Conservation (phyloP, 306 rosid genomes). For the Vachellia pachyceras region DNA sequence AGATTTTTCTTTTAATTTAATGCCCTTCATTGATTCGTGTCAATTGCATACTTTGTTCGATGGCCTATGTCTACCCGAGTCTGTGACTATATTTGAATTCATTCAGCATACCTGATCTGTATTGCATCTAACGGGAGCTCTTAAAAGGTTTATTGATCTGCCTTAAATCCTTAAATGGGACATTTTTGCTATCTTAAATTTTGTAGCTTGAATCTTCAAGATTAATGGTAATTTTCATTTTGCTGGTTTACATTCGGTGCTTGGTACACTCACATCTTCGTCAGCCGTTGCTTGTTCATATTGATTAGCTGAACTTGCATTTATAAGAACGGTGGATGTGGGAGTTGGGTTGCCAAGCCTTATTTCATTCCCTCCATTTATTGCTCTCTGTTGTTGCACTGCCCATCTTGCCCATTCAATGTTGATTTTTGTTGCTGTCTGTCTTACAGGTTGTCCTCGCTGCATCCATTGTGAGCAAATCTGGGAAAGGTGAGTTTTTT, state of each 20-base stretch:
- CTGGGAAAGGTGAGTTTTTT: slow-evolving; percentile 85
- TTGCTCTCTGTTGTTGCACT: not conserved
- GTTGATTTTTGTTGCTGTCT: slow-evolving; percentile 28
- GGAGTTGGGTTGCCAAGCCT: not conserved
- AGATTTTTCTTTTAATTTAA: not conserved
- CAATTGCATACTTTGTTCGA: slow-evolving; percentile 3
- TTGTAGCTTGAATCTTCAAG: slow-evolving; percentile 6
- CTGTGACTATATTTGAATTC: slow-evolving; percentile 11
- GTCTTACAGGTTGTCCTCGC: slow-evolving; percentile 86
- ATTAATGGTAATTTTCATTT: slow-evolving; percentile 19
- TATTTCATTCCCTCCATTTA: not conserved
- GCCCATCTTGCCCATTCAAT: not conserved
- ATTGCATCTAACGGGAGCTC: not conserved
- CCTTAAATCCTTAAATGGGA: not conserved
- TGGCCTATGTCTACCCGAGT: not conserved
- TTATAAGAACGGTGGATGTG: slow-evolving; percentile 22
- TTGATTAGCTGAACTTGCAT: not conserved
- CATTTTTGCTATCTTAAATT: not conserved
- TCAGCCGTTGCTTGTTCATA: not conserved
- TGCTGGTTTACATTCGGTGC: not conserved
- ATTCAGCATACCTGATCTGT: slow-evolving; percentile 32
- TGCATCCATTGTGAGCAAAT: slow-evolving; percentile 84
- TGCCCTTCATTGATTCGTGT: not conserved
- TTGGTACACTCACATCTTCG: not conserved
- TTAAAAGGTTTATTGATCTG: slow-evolving; percentile 5